phyloP scores from a whole-genome alignment of 768 basidiomycete genomes.

The Macrolepiota fuliginosa region DNA sequence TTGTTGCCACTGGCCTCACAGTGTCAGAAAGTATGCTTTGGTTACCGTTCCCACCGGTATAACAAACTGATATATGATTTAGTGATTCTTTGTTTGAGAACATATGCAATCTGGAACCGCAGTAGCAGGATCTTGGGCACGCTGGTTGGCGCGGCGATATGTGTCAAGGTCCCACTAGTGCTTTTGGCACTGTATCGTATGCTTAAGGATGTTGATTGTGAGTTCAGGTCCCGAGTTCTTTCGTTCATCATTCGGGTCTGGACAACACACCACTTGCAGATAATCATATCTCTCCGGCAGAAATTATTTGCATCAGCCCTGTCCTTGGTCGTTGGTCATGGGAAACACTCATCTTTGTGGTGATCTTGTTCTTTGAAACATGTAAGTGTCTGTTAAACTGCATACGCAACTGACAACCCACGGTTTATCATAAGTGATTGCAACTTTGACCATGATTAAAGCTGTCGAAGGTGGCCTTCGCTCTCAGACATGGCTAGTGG shows the following conservation, averaged over 20 bases:
- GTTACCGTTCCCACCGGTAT: background rate
- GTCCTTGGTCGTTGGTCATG: background rate
- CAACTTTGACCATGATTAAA: background rate
- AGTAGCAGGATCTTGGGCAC: background rate
- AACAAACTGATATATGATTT: background rate
- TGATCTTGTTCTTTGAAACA: background rate
- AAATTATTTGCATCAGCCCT: background rate
- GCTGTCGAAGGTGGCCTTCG: background rate
- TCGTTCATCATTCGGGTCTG: too few species aligned
- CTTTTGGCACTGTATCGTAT: background rate
- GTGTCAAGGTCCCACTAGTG: background rate
- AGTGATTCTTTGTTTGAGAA: slow-evolving; percentile 5
- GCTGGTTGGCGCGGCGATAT: background rate
- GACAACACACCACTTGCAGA: background rate
- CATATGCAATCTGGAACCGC: slow-evolving; percentile 4
- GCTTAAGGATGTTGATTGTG: background rate
- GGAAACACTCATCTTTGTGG: background rate
- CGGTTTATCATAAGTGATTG: background rate
- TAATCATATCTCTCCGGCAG: background rate
- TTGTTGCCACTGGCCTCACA: background rate
- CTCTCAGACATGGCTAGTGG: background rate
- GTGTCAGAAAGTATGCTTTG: background rate
- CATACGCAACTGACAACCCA: too few species aligned
- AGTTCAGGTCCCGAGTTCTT: background rate
- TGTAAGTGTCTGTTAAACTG: background rate